Evolutionary conservation across 1,284 basidiomycete species (phyloP).

Genomic region (Xanthoconium separans): DNA sequence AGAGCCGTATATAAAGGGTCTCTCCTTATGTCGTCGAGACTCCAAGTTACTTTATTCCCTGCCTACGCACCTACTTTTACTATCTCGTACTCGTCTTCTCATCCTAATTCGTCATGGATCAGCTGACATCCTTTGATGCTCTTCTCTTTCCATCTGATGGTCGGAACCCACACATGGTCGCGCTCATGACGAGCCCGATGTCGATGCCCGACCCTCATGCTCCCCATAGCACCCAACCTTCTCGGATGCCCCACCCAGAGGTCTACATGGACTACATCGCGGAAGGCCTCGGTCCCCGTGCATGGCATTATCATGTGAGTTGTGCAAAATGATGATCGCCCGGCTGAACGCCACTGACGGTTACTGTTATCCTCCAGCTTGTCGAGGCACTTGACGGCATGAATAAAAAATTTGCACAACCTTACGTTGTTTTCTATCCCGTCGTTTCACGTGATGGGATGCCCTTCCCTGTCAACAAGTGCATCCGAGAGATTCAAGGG

Average conservation of each 20-base stretch:
- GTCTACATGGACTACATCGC: conserved; percentile 82
- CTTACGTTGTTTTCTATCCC: conserved; percentile 79
- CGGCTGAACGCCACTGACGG: conserved; percentile 18
- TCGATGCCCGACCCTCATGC: conserved; percentile 46
- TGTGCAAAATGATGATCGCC: conserved; percentile 1
- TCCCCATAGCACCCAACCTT: conserved; percentile 38
- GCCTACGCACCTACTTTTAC: conserved; percentile 10
- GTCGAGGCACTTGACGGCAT: conserved; percentile 75
- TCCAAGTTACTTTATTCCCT: conserved; percentile 22
- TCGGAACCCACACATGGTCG: conserved; percentile 66
- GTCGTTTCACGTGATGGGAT: conserved; percentile 70
- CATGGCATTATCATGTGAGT: conserved; percentile 71
- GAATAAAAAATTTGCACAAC: conserved; percentile 70
- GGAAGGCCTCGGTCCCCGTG: conserved; percentile 60
- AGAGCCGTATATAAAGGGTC: conserved; percentile 31
- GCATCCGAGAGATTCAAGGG: conserved; percentile 70
- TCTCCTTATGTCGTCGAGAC: conserved; percentile 7
- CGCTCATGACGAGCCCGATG: conserved; percentile 66
- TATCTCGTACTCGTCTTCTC: conserved; percentile 8
- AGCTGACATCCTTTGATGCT: conserved; percentile 58
- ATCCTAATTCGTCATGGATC: conserved; percentile 47
- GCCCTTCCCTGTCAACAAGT: conserved; percentile 76
- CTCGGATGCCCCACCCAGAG: conserved; percentile 75
- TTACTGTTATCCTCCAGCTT: conserved; percentile 40
- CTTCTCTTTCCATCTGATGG: conserved; percentile 65